These are phyloP conservation scores for Aspergillus wentii DNA, from an alignment of 495 filamentous ascomycete species.

Conservation along the genomic window DNA sequence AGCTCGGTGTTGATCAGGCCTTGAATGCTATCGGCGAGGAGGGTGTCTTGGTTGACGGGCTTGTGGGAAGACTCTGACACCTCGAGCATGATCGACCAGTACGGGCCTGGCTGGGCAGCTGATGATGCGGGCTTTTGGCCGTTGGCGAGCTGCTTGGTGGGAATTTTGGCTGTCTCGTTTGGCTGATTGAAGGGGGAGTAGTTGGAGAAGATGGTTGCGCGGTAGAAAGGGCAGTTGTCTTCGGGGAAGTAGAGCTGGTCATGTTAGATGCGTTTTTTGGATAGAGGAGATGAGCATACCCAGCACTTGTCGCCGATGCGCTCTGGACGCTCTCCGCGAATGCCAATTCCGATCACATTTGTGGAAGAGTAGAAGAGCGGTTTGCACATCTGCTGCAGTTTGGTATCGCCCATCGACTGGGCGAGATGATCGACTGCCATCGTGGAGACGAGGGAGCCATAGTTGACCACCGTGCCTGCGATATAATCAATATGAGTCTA, in stretches of 20 bases:
- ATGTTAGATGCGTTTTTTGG: not conserved
- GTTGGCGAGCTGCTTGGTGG: conserved; percentile 68
- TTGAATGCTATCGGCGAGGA: conserved; percentile 76
- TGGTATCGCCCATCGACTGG: conserved; percentile 69
- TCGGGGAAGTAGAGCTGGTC: conserved; percentile 84
- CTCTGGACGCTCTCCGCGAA: conserved; percentile 76
- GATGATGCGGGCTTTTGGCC: conserved; percentile 60
- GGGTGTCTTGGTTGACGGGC: conserved; percentile 65
- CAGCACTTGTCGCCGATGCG: conserved; percentile 93
- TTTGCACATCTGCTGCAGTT: conserved; percentile 70
- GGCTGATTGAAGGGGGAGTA: conserved; percentile 93
- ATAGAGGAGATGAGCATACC: conserved; percentile 41
- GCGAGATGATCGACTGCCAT: conserved; percentile 82
- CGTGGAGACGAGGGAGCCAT: conserved; percentile 76
- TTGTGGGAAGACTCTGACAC: conserved; percentile 84
- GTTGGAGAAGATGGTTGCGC: conserved; percentile 94
- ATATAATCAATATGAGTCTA: not conserved
- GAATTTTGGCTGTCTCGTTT: conserved; percentile 60
- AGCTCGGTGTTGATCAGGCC: conserved; percentile 86
- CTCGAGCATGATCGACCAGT: conserved; percentile 96
- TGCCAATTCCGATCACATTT: conserved; percentile 81
- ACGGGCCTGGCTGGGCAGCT: conserved; percentile 66
- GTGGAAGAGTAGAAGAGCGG: conserved; percentile 84
- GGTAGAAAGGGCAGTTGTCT: conserved; percentile 89
- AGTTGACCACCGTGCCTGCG: conserved; percentile 69